These are phyloP conservation scores for Tolypocladium tundrense DNA, from an alignment of 2,329 filamentous ascomycete genomes.

Conservation along the genomic window DNA sequence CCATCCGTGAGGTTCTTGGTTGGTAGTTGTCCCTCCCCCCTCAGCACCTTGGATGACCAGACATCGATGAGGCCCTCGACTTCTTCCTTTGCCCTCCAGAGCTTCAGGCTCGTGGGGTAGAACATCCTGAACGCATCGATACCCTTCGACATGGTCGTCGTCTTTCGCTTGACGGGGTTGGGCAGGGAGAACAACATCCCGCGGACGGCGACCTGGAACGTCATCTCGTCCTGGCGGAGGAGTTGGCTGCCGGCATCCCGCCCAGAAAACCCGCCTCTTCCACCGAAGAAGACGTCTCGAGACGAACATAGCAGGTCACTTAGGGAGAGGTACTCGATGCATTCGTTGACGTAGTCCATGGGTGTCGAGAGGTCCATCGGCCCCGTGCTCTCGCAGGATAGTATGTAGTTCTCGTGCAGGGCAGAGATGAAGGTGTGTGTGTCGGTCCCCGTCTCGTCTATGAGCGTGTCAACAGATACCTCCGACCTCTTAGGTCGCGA, in stretches of 20 bases:
- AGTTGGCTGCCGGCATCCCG: conserved; percentile 57
- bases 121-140: conserved; percentile 78
- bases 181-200: conserved; percentile 81
- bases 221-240: conserved; percentile 85
- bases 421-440: conserved; percentile 82
- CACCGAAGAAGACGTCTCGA: conserved; percentile 56
- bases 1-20: conserved; percentile 31
- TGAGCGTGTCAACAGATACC: conserved; percentile 63
- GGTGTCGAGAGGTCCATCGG: conserved; percentile 46
- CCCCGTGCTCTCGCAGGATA: conserved; percentile 61
- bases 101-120: conserved; percentile 72
- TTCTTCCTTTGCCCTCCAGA: conserved; percentile 80
- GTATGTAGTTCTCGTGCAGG: conserved; percentile 84
- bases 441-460: conserved; percentile 90
- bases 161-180: conserved; percentile 68
- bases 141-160: conserved; percentile 29
- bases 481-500: conserved; percentile 53
- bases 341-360: conserved; percentile 72
- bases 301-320: conserved; percentile 77
- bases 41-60: conserved; percentile 53
- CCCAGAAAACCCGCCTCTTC: conserved; percentile 41
- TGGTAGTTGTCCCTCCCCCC: conserved; percentile 34
- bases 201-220: conserved; percentile 81
- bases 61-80: conserved; percentile 62
- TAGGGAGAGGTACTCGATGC: conserved; percentile 77